Evolutionary conservation across 2,329 filamentous ascomycete species (phyloP), one percentile per base, ranked within the genome.

Genomic region (Aspergillus unguis): DNA sequence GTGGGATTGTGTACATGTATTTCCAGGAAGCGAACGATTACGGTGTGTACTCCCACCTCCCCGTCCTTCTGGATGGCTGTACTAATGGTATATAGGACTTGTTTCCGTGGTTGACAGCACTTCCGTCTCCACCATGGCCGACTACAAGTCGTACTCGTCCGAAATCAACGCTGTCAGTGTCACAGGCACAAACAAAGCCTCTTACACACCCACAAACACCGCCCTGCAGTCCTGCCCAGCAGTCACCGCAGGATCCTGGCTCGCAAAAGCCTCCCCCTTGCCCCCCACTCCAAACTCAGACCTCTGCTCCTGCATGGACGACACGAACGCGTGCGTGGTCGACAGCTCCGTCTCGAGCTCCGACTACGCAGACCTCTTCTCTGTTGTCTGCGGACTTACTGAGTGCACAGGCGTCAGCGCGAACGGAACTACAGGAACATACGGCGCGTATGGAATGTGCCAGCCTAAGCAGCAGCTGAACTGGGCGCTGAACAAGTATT

Each of bases 1-100:
- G 94, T 62, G 94, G 92, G 72, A 95, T 97, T 60, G 90, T 96
- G 67, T 97, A 96, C 82, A 95, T 95, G 90, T 97, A 92, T 79
- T 92, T 90, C 77, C 81, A 95, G 77, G 91, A 95, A 73, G 77
- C 73, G 45, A 96, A 96, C 77, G 79, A 96, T 71, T 97, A 90
- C 66, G 92, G 88, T 81, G 74, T 62, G 78, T 40, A 33, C 32
- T 33, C 32, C 1, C 32, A 44, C 33, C 36, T 41, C 57, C 52
- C 17, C 17, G 33, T 2, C 7, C 17, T 6, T 29, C 36, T 10
- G 4, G 25, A n/a, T 32, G 8, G 8, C 8, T n/a, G 25, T 25
- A n/a, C 48, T 50, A 27, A 40, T 31, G 6, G 5, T 44, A 72
- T 95, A 95, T 64, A 66, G 60, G 60, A 47, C 52, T 70, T 17